Evolutionary conservation across 2,329 filamentous ascomycete species (phyloP).

Genomic region (Pyricularia sp.): DNA sequence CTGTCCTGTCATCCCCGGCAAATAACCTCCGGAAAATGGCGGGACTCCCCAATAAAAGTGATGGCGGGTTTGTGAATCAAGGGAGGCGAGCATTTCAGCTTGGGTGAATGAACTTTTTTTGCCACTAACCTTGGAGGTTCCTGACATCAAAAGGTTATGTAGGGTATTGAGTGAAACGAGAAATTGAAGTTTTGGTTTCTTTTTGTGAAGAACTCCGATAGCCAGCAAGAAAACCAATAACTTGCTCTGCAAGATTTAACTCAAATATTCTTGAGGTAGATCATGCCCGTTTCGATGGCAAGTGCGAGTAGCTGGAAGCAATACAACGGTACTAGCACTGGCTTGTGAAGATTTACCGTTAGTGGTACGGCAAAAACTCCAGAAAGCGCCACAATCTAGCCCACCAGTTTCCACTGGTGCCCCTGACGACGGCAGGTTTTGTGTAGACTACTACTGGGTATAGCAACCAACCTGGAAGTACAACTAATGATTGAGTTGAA

Average conservation of each 20-base stretch:
- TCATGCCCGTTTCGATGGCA: not conserved
- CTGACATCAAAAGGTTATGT: not conserved
- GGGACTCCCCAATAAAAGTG: not conserved
- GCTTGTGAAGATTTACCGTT: not conserved
- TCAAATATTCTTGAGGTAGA: not conserved
- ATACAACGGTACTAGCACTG: not conserved
- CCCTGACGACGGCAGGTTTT: not conserved
- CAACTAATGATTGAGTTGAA: not conserved
- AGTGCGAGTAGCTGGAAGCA: not conserved
- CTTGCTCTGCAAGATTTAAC: not conserved
- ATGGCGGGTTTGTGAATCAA: not conserved
- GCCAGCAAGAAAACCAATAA: not conserved
- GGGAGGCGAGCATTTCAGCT: not conserved
- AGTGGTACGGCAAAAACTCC: not conserved
- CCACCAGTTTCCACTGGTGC: not conserved
- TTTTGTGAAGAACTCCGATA: not conserved
- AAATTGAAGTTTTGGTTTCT: not conserved
- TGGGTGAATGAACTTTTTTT: not conserved
- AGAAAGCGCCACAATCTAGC: not conserved
- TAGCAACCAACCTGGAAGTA: too few relatives aligned
- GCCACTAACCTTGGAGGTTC: not conserved
- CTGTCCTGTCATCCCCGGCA: not conserved
- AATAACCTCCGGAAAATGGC: not conserved
- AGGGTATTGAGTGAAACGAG: not conserved
- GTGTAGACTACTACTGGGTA: too few relatives aligned